phyloP scores from a whole-genome alignment of 306 rosid genomes.

The Corylus americana region DNA sequence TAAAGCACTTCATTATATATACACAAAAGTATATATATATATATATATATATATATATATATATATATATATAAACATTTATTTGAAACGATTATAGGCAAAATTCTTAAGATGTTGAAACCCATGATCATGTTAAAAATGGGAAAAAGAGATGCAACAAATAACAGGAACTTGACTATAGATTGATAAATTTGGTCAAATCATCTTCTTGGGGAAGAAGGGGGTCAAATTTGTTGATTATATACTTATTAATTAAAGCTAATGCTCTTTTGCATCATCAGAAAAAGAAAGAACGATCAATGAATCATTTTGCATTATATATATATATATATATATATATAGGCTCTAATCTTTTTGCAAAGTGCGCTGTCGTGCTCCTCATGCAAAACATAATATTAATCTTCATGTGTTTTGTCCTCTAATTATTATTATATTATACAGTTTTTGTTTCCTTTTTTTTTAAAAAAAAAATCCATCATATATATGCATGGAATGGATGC shows the following conservation, averaged over 20 bases:
- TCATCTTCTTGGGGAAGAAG: neutral
- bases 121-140: no score
- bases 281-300: neutral
- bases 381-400: conserved; percentile 33
- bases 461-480: neutral
- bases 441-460: neutral
- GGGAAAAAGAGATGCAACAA: no score
- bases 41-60: no score
- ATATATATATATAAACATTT: no score
- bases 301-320: conserved; percentile 11
- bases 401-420: conserved; percentile 36
- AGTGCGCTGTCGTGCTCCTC: conserved; percentile 48
- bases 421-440: neutral
- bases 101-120: no score
- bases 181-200: no score
- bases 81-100: no score
- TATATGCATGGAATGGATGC: conserved; percentile 54
- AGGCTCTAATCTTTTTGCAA: conserved; percentile 26
- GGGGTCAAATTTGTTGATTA: conserved; percentile 41
- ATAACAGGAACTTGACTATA: no score
- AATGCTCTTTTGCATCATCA: neutral
- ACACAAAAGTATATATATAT: no score
- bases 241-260: neutral
- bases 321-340: conserved; percentile 17
- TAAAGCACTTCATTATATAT: no score